These are phyloP conservation scores for Floccularia luteovirens DNA, from an alignment of 768 basidiomycete species.

Conservation along the genomic window DNA sequence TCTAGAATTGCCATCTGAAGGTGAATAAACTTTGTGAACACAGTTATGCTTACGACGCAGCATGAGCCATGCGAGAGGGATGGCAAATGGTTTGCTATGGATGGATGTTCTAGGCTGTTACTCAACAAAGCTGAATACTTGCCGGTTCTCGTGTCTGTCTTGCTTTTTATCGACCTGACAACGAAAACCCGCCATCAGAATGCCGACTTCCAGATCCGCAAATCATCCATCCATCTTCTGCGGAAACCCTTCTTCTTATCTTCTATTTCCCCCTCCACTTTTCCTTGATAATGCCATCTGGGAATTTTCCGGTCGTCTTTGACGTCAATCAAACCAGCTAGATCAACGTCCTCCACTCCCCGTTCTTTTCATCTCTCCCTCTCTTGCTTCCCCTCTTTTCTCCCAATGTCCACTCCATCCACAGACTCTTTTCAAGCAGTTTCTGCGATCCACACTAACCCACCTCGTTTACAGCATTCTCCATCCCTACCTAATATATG, in stretches of 20 bases:
- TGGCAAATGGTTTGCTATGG: too few species aligned
- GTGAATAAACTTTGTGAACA: too few species aligned
- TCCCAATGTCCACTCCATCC: conserved; percentile 24
- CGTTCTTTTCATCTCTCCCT: conserved; percentile 22
- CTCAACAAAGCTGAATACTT: too few species aligned
- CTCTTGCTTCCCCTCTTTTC: conserved; percentile 14
- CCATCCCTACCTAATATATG: conserved; percentile 69
- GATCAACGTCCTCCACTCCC: conserved; percentile 23
- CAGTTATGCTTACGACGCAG: too few species aligned
- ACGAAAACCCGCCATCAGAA: conserved; percentile 30
- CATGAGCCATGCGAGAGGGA: too few species aligned
- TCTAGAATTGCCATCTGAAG: too few species aligned
- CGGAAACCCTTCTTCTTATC: conserved; percentile 14
- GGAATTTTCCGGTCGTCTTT: conserved; percentile 25
- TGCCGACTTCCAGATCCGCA: conserved; percentile 33
- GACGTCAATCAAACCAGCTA: conserved; percentile 41
- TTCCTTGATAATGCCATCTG: conserved; percentile 16
- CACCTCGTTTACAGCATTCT: conserved; percentile 50
- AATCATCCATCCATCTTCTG: conserved; percentile 18
- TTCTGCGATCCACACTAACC: conserved; percentile 12
- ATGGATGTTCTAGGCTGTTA: too few species aligned
- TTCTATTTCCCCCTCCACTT: conserved; percentile 23
- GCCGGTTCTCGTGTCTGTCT: too few species aligned
- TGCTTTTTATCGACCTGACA: conserved; percentile 26
- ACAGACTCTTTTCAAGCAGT: conserved; percentile 23